Percentiles rank a stretch among this genome's conserved stretches.
phyloP scores from a whole-genome alignment of 2,329 filamentous ascomycete species.

The Clonostachys sp. region DNA sequence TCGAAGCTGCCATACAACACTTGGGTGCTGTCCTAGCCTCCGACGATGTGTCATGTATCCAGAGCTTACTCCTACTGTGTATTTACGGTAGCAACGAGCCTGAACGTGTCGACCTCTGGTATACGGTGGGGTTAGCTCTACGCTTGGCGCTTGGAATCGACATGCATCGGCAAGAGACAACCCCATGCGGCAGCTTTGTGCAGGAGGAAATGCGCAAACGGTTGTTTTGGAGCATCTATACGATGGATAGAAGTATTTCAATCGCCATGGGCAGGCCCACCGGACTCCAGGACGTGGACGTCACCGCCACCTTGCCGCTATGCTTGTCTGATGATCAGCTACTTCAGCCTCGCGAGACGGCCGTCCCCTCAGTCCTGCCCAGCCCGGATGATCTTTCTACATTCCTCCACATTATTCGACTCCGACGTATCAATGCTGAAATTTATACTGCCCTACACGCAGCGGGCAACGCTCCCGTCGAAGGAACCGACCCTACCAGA shows the following conservation, averaged over 20 bases:
- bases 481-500: not conserved
- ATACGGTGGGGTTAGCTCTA: constrained; percentile 12
- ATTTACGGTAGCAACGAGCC: constrained; percentile 18
- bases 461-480: not conserved
- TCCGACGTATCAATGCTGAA: constrained; percentile 13
- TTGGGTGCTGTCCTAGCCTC: constrained; percentile 4
- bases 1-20: not conserved
- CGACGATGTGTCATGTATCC: constrained; percentile 13
- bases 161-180: constrained; percentile 6
- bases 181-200: not conserved
- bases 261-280: constrained; percentile 15
- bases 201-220: constrained; percentile 15
- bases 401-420: constrained; percentile 15
- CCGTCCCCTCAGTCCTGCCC: constrained; percentile 2
- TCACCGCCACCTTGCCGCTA: constrained; percentile 8
- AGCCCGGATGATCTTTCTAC: constrained; percentile 10
- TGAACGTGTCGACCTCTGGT: constrained; percentile 15
- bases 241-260: constrained; percentile 14
- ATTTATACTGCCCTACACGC: constrained; percentile 12
- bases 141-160: constrained; percentile 12
- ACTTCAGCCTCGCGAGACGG: not conserved
- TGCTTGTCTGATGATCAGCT: not conserved
- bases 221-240: constrained; percentile 20
- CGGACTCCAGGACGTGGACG: constrained; percentile 13
- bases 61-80: constrained; percentile 13